Evolutionary conservation across 2,329 filamentous ascomycete genomes (phyloP), one percentile per base, ranked within the genome.

Genomic region (Hypoxylon sp.): DNA sequence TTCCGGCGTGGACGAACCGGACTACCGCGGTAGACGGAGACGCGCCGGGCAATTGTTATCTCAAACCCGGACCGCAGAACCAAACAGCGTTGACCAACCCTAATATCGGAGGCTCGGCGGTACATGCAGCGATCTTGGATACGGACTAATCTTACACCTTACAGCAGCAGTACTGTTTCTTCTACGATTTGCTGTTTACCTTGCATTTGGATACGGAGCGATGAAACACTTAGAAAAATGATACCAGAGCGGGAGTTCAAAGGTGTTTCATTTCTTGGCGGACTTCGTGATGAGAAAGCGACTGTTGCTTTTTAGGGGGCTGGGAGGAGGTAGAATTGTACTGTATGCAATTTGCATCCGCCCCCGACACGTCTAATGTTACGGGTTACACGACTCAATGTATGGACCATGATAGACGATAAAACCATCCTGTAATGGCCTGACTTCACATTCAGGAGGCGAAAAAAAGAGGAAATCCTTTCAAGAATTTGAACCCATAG

Each of bases 21-120:
- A 64, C 70, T 1, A 62, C 53, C 5, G 80, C 80, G 5, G 43
- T 67, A 0, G 48, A 56, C 0, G 76, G 74, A n/a, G 61, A 56
- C 2, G 79, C 80, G 13, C 79, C 79, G 0, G 80, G 80, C 7
- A 82, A 82, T 62, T 82, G 80, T 56, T 82, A 81, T 62, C 73
- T 82, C 19, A 82, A 82, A 68, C 76, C 77, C 0, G 77, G 76
- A 0, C 75, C 76, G 6, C 76, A 78, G 67, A 76, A 73, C 51
- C 43, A 65, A 28, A 68, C 70, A 0, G 68, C 47, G 0, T 68
- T 81, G 52, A 62, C 64, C 7, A 68, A 62, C 11, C 74, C 76
- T 1, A 75, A 74, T 37, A 75, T 76, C 59, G 76, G 75, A 1
- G 60, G 65, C 22, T 73, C 73, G 5, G 72, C 77, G 10, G 75